These are phyloP conservation scores for Lasiosphaeris hirsuta DNA, from an alignment of 495 filamentous ascomycete genomes.

Conservation along the genomic window DNA sequence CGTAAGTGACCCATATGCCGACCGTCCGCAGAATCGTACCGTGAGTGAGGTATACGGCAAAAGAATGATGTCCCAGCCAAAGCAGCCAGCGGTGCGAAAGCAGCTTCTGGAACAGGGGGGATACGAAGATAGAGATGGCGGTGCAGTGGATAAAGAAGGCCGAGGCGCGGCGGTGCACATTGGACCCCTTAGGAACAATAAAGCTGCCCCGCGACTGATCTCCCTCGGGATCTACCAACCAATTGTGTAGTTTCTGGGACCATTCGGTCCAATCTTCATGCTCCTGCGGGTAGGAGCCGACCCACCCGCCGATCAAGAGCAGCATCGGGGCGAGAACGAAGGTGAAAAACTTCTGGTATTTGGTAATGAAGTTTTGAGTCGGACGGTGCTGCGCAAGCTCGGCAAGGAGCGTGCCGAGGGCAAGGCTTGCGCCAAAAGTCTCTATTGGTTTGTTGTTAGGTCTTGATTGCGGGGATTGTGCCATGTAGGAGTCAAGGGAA, in stretches of 20 bases:
- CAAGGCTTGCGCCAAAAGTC: conserved; percentile 56
- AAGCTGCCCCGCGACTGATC: conserved; percentile 37
- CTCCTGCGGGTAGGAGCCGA: conserved; percentile 60
- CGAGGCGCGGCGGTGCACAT: conserved; percentile 48
- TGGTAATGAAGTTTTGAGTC: conserved; percentile 49
- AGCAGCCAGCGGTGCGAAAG: conserved; percentile 56
- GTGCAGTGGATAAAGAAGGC: conserved; percentile 55
- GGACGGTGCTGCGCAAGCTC: conserved; percentile 55
- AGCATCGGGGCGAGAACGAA: conserved; percentile 46
- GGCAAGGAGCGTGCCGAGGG: conserved; percentile 60
- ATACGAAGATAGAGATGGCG: conserved; percentile 54
- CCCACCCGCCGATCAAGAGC: conserved; percentile 47
- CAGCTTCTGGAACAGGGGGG: conserved; percentile 50
- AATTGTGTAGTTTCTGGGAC: conserved; percentile 48
- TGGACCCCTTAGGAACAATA: conserved; percentile 54
- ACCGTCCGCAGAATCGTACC: conserved; percentile 60
- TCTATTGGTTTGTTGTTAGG: conserved; percentile 32
- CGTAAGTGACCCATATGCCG: conserved; percentile 62
- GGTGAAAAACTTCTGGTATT: conserved; percentile 43
- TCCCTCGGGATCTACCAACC: conserved; percentile 20
- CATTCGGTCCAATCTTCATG: conserved; percentile 56
- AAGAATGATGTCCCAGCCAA: conserved; percentile 64
- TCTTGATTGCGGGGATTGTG: no score
- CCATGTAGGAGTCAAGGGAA: not conserved
- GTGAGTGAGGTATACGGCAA: conserved; percentile 66